Evolutionary conservation across 179 eudicot species (phyloP).

Genomic region (Dionaea muscipula): DNA sequence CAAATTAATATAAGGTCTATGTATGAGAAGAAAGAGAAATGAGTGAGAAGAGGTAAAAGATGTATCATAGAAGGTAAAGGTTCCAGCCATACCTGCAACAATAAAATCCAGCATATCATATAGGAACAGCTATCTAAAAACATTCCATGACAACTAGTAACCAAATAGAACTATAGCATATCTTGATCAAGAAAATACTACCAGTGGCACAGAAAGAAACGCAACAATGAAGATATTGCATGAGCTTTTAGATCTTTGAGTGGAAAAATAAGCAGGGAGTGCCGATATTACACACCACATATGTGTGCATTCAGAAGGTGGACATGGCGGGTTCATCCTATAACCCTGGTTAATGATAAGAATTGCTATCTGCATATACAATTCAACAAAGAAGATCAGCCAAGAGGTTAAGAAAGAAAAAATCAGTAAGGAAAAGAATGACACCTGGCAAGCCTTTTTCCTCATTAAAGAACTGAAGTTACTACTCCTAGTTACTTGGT

Average conservation of each 20-base stretch:
- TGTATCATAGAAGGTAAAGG: no score
- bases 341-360: slow-evolving; percentile 83
- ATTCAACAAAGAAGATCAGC: slow-evolving; percentile 9
- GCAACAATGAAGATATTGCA: no score
- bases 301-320: slow-evolving; percentile 92
- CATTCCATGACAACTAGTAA: no score
- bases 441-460: slow-evolving; percentile 94
- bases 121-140: no score
- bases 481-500: slow-evolving; percentile 94
- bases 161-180: no score
- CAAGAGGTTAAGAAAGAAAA: background rate
- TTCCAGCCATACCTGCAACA: no score
- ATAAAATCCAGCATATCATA: no score
- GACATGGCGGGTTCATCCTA: slow-evolving; percentile 88
- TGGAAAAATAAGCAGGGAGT: slow-evolving; percentile 1
- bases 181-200: no score
- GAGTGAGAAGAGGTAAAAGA: no score
- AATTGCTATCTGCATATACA: slow-evolving; percentile 68
- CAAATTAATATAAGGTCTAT: no score
- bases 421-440: background rate
- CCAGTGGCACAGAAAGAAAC: no score
- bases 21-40: no score
- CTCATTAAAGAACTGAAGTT: slow-evolving; percentile 89
- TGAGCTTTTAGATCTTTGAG: background rate
- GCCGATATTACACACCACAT: slow-evolving; percentile 61